These are phyloP conservation scores for Nakazawaea peltata DNA, from an alignment of 805 yeast genomes.

Conservation along the genomic window DNA sequence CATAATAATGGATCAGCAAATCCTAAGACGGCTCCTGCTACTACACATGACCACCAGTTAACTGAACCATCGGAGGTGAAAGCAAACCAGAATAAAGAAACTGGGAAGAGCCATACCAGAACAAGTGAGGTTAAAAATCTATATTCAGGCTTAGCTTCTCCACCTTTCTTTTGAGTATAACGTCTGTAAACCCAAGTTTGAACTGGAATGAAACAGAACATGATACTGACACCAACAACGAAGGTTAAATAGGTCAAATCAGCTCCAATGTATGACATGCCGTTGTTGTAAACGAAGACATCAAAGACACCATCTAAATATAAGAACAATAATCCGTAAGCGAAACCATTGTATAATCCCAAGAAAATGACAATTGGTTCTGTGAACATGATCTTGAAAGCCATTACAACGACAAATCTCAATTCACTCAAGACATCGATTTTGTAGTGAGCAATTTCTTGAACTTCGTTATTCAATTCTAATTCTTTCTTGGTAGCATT, in stretches of 20 bases:
- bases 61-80: conserved; percentile 23
- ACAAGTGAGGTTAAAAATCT: conserved; percentile 24
- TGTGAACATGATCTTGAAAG: conserved; percentile 25
- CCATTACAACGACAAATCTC: conserved; percentile 21
- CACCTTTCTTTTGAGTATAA: conserved; percentile 22
- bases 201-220: conserved; percentile 20
- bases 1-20: conserved; percentile 25
- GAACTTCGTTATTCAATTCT: conserved; percentile 10
- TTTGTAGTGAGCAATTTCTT: conserved; percentile 16
- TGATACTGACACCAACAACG: conserved; percentile 24
- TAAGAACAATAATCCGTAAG: conserved; percentile 26
- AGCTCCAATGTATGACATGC: conserved; percentile 22
- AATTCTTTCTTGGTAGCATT: conserved; percentile 16
- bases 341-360: conserved; percentile 27
- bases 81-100: conserved; percentile 26
- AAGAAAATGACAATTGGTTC: conserved; percentile 26
- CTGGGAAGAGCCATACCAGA: conserved; percentile 28
- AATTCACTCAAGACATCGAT: conserved; percentile 18
- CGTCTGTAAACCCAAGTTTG: conserved; percentile 23
- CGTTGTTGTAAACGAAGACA: conserved; percentile 25
- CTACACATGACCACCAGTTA: conserved; percentile 26
- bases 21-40: conserved; percentile 25
- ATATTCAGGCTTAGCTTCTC: conserved; percentile 27
- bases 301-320: conserved; percentile 27
- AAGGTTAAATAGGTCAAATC: conserved; percentile 26